Evolutionary conservation across 2,329 filamentous ascomycete species (phyloP), one percentile per base, ranked within the genome.

Genomic region (Aspergillus sp.): DNA sequence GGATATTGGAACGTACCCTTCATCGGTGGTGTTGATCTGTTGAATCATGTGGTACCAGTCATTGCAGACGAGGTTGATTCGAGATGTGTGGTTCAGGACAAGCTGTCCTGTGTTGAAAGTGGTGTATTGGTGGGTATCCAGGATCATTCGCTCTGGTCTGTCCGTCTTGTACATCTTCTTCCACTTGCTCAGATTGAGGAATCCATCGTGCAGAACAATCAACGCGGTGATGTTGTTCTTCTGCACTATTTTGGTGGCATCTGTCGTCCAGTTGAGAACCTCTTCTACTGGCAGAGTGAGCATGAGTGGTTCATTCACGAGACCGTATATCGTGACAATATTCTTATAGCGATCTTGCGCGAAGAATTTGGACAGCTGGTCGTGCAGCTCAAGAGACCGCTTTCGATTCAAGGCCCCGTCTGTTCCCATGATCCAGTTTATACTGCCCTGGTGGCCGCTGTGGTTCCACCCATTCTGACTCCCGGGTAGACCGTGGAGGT

Each of bases 381-480:
- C 79, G 69, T 98, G 93, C 33, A 97, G 76, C 46, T 94, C 89
- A 12, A 96, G 78, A 2, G 88, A 88, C 31, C 91, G 82, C 57
- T 95, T 78, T 0, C 77, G 85, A 63, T 96, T 95, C 10, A 82
- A 65, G 1, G 77, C 74, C 8, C 93, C 91, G 59, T 95, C 76
- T 0, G 88, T 85, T n/a, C 93, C 93, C 57, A 93, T 93, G 33
- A 97, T 71, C 93, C 93, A 98, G 27, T 81, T 77, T 50, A 97
- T 91, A 1, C 69, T 48, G 1, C 93, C 91, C 62, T 86, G 84
- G 7, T 83, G 81, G 0, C 93, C 93, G 54, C 88, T 94, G 66
- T 98, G 93, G 58, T 96, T 96, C 91, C 91, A 97, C 2, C 93
- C 93, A 59, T 98, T 98, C 61, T 97, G 93, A 48, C 86, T 91